These are phyloP conservation scores for Saccharomycopsis amapae DNA, from an alignment of 805 yeast genomes.

Conservation along the genomic window DNA sequence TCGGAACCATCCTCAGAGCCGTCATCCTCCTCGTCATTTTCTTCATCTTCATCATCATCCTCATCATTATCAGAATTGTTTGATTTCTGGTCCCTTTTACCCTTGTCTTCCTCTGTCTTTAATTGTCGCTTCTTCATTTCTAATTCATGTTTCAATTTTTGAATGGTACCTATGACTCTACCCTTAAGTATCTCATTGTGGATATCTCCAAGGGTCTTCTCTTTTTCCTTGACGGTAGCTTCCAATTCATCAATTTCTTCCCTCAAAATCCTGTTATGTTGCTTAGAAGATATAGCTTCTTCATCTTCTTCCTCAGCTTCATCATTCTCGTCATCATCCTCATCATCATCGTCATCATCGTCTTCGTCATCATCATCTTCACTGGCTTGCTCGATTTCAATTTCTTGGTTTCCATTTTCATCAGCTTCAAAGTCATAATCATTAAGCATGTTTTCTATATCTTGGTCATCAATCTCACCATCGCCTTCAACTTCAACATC, in stretches of 20 bases:
- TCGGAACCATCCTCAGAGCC: slow-evolving; percentile 28
- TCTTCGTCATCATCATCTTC: slow-evolving; percentile 43
- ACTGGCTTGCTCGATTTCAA: slow-evolving; percentile 28
- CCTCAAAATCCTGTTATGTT: slow-evolving; percentile 64
- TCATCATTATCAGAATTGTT: slow-evolving; percentile 26
- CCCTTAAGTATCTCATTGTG: slow-evolving; percentile 78
- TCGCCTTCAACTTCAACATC: slow-evolving; percentile 21
- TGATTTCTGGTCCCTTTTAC: slow-evolving; percentile 23
- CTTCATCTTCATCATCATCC: slow-evolving; percentile 25
- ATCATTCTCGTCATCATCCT: slow-evolving; percentile 43
- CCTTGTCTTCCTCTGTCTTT: slow-evolving; percentile 30
- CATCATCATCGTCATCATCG: slow-evolving; percentile 38
- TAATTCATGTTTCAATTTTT: slow-evolving; percentile 70
- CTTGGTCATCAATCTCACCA: slow-evolving; percentile 29
- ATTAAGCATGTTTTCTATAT: slow-evolving; percentile 6
- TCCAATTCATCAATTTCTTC: slow-evolving; percentile 86
- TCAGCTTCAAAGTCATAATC: slow-evolving; percentile 36
- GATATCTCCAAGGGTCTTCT: slow-evolving; percentile 63
- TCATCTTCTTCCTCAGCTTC: slow-evolving; percentile 51
- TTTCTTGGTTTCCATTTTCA: slow-evolving; percentile 9
- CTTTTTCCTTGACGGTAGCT: slow-evolving; percentile 66
- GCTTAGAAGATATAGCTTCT: slow-evolving; percentile 46
- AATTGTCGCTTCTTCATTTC: slow-evolving; percentile 73
- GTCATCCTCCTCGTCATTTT: slow-evolving; percentile 31
- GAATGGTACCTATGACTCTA: slow-evolving; percentile 76